phyloP scores from a whole-genome alignment of 768 basidiomycete species.

The Paxillus ammoniavirescens region DNA sequence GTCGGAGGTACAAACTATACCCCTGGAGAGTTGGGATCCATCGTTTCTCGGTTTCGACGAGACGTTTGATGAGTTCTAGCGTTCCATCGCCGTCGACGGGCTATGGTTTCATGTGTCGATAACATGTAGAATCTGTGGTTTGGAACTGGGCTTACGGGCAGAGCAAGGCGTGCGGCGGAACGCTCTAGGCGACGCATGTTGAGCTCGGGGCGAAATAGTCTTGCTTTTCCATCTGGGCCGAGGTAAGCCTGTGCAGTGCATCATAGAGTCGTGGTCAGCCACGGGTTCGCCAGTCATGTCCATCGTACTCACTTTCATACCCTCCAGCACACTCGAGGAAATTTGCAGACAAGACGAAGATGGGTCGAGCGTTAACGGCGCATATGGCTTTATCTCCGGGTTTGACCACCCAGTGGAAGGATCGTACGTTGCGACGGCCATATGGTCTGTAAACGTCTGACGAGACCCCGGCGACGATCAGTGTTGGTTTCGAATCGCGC shows the following conservation, averaged over 20 bases:
- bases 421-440: slow-evolving; percentile 65
- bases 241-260: slow-evolving; percentile 53
- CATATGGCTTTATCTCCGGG: slow-evolving; percentile 74
- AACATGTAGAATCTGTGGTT: slow-evolving; percentile 16
- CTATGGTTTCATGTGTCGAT: slow-evolving; percentile 18
- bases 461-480: neutral
- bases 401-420: slow-evolving; percentile 64
- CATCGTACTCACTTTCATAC: slow-evolving; percentile 54
- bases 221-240: slow-evolving; percentile 66
- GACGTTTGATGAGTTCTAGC: slow-evolving; percentile 55
- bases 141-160: slow-evolving; percentile 50
- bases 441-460: slow-evolving; percentile 73
- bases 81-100: slow-evolving; percentile 47
- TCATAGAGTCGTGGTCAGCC: neutral
- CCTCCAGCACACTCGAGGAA: slow-evolving; percentile 58
- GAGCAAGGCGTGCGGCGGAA: slow-evolving; percentile 67
- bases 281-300: neutral
- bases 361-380: slow-evolving; percentile 58
- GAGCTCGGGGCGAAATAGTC: slow-evolving; percentile 78
- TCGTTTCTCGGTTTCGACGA: slow-evolving; percentile 68
- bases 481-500: too few species aligned
- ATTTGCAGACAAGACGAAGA: slow-evolving; percentile 58
- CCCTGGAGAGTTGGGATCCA: slow-evolving; percentile 81
- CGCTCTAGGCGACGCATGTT: slow-evolving; percentile 82
- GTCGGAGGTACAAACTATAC: slow-evolving; percentile 85